Percentiles rank a stretch among this genome's conserved stretches.
phyloP scores from a whole-genome alignment of 1,284 basidiomycete genomes.

The Cryptococcus sp. region DNA sequence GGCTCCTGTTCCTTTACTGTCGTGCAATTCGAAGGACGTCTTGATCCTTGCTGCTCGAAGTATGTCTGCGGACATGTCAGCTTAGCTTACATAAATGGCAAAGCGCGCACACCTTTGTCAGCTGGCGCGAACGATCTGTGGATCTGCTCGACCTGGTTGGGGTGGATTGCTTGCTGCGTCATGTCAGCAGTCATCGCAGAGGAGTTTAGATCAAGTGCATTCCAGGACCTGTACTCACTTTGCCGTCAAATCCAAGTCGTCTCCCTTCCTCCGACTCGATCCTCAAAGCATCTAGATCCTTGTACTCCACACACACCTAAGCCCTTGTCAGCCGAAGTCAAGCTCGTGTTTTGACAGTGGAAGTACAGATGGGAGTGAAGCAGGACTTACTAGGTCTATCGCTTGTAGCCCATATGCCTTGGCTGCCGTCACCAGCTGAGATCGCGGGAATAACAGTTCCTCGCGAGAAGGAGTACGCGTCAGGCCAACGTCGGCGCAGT shows the following conservation, averaged over 20 bases:
- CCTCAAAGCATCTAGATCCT: slow-evolving; percentile 67
- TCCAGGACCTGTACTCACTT: slow-evolving; percentile 57
- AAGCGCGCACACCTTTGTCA: slow-evolving; percentile 60
- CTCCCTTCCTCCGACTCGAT: slow-evolving; percentile 79
- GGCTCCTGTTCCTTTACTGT: slow-evolving; percentile 59
- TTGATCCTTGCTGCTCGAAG: slow-evolving; percentile 70
- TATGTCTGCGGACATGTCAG: slow-evolving; percentile 62
- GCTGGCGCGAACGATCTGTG: slow-evolving; percentile 79
- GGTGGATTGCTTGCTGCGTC: slow-evolving; percentile 88
- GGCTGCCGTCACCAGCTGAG: slow-evolving; percentile 77
- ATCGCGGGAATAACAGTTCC: slow-evolving; percentile 84
- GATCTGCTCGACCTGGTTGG: slow-evolving; percentile 76
- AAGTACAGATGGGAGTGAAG: neutral
- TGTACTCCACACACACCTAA: slow-evolving; percentile 90
- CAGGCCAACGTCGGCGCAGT: slow-evolving; percentile 81
- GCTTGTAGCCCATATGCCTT: slow-evolving; percentile 81
- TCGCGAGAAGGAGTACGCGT: slow-evolving; percentile 71
- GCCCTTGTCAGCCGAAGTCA: slow-evolving; percentile 6
- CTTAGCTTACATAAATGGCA: neutral
- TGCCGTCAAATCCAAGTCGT: slow-evolving; percentile 79
- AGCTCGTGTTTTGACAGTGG: neutral
- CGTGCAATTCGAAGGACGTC: slow-evolving; percentile 45
- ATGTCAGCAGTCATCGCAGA: neutral
- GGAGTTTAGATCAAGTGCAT: neutral
- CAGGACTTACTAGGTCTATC: slow-evolving; percentile 74